Conservation (phyloP, 176 grass and related monocot genomes). For the Puya raimondii region DNA sequence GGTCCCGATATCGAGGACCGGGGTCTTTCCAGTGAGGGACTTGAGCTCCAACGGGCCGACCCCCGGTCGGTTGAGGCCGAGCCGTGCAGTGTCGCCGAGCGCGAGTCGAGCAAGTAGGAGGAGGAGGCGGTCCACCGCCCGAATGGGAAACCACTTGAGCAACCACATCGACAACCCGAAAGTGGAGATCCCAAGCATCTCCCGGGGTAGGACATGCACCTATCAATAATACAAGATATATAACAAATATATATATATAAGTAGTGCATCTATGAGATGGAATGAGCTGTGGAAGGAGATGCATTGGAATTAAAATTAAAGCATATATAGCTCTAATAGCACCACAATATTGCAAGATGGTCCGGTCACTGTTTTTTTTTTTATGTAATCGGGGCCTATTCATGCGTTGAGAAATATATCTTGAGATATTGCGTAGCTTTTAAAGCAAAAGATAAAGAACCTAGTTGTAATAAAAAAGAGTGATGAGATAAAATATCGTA, state of each 20-base stretch:
- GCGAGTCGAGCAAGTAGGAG: constrained; percentile 32
- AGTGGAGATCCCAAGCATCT: constrained; percentile 66
- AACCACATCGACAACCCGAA: constrained; percentile 62
- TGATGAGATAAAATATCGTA: neutral
- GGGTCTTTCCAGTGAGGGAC: constrained; percentile 52
- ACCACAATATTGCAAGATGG: no score
- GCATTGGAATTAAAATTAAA: no score
- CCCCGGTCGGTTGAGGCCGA: constrained; percentile 46
- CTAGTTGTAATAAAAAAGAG: neutral
- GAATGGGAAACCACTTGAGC: constrained; percentile 32
- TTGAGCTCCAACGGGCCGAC: constrained; percentile 72
- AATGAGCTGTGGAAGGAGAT: neutral
- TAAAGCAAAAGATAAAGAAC: no score
- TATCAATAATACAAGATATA: constrained; percentile 7
- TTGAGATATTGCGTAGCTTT: no score
- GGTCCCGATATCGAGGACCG: constrained; percentile 74
- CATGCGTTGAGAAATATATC: no score
- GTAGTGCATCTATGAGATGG: neutral
- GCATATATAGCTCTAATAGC: no score
- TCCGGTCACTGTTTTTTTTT: no score
- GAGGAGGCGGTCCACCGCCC: constrained; percentile 43
- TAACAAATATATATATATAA: neutral
- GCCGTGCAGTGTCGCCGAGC: constrained; percentile 42
- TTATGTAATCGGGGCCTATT: no score
- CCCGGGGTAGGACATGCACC: constrained; percentile 78